Percentiles rank a stretch among this genome's conserved stretches.
These are phyloP conservation scores for Cercophora newfieldiana DNA, from an alignment of 495 filamentous ascomycete species.

Conservation along the genomic window DNA sequence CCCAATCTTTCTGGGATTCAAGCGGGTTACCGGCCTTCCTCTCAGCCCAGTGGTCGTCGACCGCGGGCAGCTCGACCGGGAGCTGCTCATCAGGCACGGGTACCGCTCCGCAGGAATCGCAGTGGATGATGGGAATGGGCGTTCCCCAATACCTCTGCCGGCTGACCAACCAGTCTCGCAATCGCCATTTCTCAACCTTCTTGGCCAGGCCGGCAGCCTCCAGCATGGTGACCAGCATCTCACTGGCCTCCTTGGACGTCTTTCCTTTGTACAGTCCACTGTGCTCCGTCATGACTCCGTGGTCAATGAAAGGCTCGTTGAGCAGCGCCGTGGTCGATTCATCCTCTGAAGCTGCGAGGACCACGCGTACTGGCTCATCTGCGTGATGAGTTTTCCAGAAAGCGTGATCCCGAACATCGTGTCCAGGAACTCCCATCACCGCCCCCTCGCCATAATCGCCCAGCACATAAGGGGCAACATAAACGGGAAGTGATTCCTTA, in stretches of 20 bases:
- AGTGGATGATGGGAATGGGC: slow-evolving; percentile 88
- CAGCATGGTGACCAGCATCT: slow-evolving; percentile 61
- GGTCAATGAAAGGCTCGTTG: slow-evolving; percentile 56
- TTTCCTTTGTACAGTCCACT: slow-evolving; percentile 61
- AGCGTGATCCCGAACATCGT: slow-evolving; percentile 71
- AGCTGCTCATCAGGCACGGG: slow-evolving; percentile 75
- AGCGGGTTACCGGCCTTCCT: slow-evolving; percentile 77
- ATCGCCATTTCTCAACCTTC: slow-evolving; percentile 66
- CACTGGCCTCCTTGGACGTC: slow-evolving; percentile 60
- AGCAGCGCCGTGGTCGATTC: slow-evolving; percentile 41
- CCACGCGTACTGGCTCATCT: slow-evolving; percentile 52
- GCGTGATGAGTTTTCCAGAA: slow-evolving; percentile 74
- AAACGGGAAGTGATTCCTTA: slow-evolving; percentile 65
- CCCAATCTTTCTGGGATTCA: slow-evolving; percentile 68
- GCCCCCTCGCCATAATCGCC: slow-evolving; percentile 85
- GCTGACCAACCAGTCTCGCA: slow-evolving; percentile 86
- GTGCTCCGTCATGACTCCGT: slow-evolving; percentile 65
- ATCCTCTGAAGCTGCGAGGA: slow-evolving; percentile 54
- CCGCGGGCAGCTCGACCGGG: slow-evolving; percentile 72
- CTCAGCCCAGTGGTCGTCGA: slow-evolving; percentile 65
- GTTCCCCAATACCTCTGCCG: slow-evolving; percentile 89
- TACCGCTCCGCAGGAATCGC: slow-evolving; percentile 70
- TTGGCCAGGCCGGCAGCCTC: slow-evolving; percentile 55
- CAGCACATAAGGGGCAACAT: slow-evolving; percentile 82
- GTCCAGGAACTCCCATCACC: slow-evolving; percentile 89